Evolutionary conservation across 2,329 filamentous ascomycete species (phyloP).

Genomic region (Botrytis squamosa): DNA sequence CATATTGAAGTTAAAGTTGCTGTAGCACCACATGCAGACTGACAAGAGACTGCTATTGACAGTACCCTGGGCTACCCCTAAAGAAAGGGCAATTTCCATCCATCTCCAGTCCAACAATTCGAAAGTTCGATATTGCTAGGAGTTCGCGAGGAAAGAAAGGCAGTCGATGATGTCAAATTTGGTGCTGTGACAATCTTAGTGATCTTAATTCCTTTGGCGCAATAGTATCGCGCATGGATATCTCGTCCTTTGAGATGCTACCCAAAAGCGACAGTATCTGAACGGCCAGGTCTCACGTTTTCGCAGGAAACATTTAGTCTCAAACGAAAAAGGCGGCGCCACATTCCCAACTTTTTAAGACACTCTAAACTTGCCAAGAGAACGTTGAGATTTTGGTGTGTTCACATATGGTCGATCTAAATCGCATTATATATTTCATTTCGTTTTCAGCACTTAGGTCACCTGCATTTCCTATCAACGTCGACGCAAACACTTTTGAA

Average conservation of each 20-base stretch:
- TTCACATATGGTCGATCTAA: neutral
- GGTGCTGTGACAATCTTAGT: neutral
- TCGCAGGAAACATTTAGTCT: neutral
- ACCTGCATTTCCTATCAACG: neutral
- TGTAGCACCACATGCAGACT: neutral
- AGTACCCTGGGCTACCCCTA: neutral
- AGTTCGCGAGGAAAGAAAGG: neutral
- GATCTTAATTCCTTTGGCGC: neutral
- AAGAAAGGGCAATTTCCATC: neutral
- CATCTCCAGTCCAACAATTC: neutral
- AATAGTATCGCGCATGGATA: neutral
- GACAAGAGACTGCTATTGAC: neutral
- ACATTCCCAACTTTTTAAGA: conserved; percentile 16
- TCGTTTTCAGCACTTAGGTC: conserved; percentile 4
- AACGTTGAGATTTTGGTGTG: neutral
- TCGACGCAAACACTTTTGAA: neutral
- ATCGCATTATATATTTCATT: neutral
- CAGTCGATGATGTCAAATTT: neutral
- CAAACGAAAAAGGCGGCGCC: conserved; percentile 5
- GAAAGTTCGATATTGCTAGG: neutral
- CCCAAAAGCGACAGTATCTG: neutral
- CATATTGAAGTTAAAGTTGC: neutral
- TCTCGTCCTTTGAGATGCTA: neutral
- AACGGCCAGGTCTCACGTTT: neutral
- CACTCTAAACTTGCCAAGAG: neutral